Conservation (phyloP, 257 asterid species). For the Jasminum sambac region DNA sequence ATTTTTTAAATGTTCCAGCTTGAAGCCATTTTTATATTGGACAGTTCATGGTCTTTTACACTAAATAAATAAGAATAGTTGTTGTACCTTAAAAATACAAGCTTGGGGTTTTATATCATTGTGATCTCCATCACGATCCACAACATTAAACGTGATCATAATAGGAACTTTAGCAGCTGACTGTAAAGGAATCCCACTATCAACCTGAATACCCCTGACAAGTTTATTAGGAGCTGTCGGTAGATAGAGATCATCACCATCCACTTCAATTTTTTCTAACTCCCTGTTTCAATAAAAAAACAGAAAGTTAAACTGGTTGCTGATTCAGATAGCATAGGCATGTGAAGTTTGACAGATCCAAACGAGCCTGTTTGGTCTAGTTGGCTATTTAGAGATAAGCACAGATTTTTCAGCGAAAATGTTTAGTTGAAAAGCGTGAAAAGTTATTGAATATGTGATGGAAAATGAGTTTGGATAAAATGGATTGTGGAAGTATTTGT, state of each 20-base stretch:
- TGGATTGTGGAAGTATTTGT: no score
- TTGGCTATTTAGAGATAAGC: no score
- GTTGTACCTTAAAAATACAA: constrained; percentile 89
- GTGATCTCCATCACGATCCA: constrained; percentile 79
- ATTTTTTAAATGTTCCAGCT: neutral
- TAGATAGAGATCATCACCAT: constrained; percentile 91
- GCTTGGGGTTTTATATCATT: constrained; percentile 89
- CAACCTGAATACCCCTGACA: constrained; percentile 84
- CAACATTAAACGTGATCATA: constrained; percentile 95
- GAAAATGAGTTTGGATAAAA: no score
- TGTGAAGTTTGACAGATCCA: neutral
- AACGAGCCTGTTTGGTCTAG: neutral
- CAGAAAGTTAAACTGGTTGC: neutral
- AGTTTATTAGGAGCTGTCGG: constrained; percentile 93
- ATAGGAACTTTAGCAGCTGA: constrained; percentile 99
- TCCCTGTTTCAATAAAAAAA: constrained; percentile 51
- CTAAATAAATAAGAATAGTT: neutral
- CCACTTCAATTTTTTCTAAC: constrained; percentile 81
- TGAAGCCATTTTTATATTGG: neutral
- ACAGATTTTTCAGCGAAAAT: no score
- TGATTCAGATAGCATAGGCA: neutral
- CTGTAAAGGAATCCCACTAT: constrained; percentile 96
- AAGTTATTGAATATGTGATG: no score
- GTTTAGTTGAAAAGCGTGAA: no score
- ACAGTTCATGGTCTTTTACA: neutral